Percentiles rank a stretch among this genome's conserved stretches.
phyloP scores from a whole-genome alignment of 495 filamentous ascomycete genomes.

The Delitschia confertaspora region DNA sequence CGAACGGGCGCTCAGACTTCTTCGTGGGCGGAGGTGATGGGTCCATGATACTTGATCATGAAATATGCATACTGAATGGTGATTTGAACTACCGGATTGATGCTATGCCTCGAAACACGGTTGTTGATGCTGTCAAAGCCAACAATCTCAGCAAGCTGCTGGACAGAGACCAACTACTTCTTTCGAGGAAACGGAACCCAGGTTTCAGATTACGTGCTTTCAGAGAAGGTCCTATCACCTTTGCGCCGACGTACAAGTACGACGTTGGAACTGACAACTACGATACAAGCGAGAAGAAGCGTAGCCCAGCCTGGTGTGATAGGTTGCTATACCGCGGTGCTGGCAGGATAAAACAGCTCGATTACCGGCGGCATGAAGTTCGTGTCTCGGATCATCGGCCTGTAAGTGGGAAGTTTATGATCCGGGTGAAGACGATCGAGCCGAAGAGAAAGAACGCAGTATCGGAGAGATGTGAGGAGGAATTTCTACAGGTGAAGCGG shows the following conservation, averaged over 20 bases:
- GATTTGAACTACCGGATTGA: slow-evolving; percentile 98
- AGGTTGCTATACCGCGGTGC: slow-evolving; percentile 76
- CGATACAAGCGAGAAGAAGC: slow-evolving; percentile 88
- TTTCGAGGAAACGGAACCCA: slow-evolving; percentile 76
- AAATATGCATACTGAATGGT: slow-evolving; percentile 90
- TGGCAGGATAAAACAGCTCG: slow-evolving; percentile 73
- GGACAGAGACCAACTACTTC: slow-evolving; percentile 86
- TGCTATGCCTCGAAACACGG: slow-evolving; percentile 84
- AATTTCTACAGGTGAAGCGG: slow-evolving; percentile 61
- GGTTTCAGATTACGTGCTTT: slow-evolving; percentile 82
- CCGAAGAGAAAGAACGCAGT: slow-evolving; percentile 51
- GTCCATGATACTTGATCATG: slow-evolving; percentile 92
- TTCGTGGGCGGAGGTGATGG: slow-evolving; percentile 89
- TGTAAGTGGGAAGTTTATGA: slow-evolving; percentile 72
- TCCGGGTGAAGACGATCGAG: slow-evolving; percentile 72
- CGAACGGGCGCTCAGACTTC: slow-evolving; percentile 52
- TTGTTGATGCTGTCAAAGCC: slow-evolving; percentile 69
- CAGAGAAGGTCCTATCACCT: slow-evolving; percentile 75
- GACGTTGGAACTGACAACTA: slow-evolving; percentile 92
- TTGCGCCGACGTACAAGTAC: slow-evolving; percentile 83
- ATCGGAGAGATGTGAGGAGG: slow-evolving; percentile 62
- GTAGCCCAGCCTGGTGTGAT: slow-evolving; percentile 97
- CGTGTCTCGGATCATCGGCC: slow-evolving; percentile 86
- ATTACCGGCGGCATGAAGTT: slow-evolving; percentile 84
- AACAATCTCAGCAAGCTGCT: slow-evolving; percentile 84